Base-by-base conservation (phyloP, 805 yeast genomes). In the Candida endomychidarum region DNA sequence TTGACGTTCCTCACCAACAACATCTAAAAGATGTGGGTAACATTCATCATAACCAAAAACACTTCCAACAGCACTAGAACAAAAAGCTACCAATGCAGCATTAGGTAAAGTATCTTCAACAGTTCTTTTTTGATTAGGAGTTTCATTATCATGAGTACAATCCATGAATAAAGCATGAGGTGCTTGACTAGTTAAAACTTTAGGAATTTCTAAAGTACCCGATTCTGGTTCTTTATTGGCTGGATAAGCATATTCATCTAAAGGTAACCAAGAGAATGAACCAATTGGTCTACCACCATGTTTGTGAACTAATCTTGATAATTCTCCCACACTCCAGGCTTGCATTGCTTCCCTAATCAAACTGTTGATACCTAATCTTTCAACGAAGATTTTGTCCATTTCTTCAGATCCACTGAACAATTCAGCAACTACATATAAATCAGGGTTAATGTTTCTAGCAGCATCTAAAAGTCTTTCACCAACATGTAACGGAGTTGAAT, bases 261-360 rank as follows among this genome's bases (percentile, higher is more conserved):
- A 67, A 1, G 95, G 91, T 34, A 83, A 65, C 76, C 87, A 85
- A 37, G 81, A 78, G 51, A 85, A 82, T 0, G 96, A 88, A 4
- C 99, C 99, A 58, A 91, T 86, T 24, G 98, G 96, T 49, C 88
- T 73, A 2, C 99, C 99, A 24, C 97, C 98, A 60, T 91, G 95
- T 53, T 81, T 79, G 58, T 91, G 96, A 18, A 91, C 84, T 37
- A 90, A 71, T 42, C 91, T 71, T 2, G 96, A 87, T 22, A 91
- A 72, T 56, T 91, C 98, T 26, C 77, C 81, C 9, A 86, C 93
- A 9, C 84, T 80, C 81, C 93, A 83, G 1, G 97, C 93, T 65
- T 89, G 97, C 96, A 93, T 91, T 0, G 98, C 98, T 57, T 91
- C 99, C 56, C 99, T 78, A 40, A 91, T 85, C 49, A 93, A 71